Conservation (phyloP, 371 early-diverging fungal species). For the Rhizoclosmatium hyalinum region DNA sequence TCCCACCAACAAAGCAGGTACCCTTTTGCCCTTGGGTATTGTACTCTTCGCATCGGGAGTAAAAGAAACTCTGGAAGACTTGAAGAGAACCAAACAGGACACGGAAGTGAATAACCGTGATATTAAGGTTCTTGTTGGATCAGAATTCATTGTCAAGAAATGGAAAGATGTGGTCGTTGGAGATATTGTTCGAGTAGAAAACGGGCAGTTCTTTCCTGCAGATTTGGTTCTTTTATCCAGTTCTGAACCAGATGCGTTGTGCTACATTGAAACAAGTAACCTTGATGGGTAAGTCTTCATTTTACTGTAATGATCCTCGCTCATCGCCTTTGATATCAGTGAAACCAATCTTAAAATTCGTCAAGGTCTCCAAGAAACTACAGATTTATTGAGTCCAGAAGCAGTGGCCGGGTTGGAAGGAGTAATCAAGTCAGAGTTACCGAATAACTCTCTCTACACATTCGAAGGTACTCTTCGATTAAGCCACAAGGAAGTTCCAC, state of each 20-base stretch:
- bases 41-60: conserved; percentile 92
- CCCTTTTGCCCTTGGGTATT: conserved; percentile 88
- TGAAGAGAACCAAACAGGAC: conserved; percentile 75
- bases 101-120: conserved; percentile 67
- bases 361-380: conserved; percentile 61
- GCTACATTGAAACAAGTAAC: conserved; percentile 82
- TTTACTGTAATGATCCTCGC: not conserved
- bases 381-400: conserved; percentile 47
- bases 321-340: conserved; percentile 36
- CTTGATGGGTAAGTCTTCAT: conserved; percentile 68
- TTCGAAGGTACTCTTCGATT: conserved; percentile 54
- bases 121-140: conserved; percentile 63
- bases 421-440: conserved; percentile 55
- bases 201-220: conserved; percentile 82
- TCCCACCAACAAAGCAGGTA: conserved; percentile 84
- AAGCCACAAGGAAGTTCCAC: conserved; percentile 50
- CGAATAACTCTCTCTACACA: conserved; percentile 59
- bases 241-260: conserved; percentile 64
- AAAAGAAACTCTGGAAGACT: conserved; percentile 97
- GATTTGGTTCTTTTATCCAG: conserved; percentile 73
- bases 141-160: conserved; percentile 41
- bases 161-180: conserved; percentile 79
- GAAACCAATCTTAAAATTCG: conserved; percentile 84
- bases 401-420: conserved; percentile 48
- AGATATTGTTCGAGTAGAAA: conserved; percentile 77